Evolutionary conservation across 2,329 filamentous ascomycete genomes (phyloP).

Genomic region (Colletotrichum camelliae): DNA sequence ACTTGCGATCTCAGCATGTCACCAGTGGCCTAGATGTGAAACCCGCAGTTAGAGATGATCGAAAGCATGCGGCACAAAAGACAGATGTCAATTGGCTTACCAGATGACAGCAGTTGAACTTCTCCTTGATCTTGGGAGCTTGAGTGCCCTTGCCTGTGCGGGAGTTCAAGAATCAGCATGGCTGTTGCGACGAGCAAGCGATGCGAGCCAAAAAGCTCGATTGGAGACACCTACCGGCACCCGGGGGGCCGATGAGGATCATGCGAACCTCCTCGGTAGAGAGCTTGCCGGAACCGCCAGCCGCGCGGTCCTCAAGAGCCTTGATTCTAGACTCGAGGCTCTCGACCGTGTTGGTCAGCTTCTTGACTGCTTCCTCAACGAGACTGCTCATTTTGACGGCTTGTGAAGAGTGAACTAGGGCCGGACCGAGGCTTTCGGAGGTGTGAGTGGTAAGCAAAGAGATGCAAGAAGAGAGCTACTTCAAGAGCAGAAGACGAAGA

Average conservation of each 20-base stretch:
- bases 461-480: constrained; percentile 10
- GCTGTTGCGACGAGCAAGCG: background rate
- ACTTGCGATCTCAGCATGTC: constrained; percentile 99
- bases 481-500: background rate
- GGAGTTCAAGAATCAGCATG: background rate
- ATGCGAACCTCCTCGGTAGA: constrained; percentile 80
- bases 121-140: constrained; percentile 97
- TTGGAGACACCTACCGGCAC: constrained; percentile 75
- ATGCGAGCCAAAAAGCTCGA: background rate
- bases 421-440: constrained; percentile 23
- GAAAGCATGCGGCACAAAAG: background rate
- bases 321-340: constrained; percentile 86
- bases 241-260: constrained; percentile 96
- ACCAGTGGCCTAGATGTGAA: constrained; percentile 77
- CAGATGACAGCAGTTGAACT: constrained; percentile 95
- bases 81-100: constrained; percentile 59
- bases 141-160: constrained; percentile 95
- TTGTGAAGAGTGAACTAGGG: constrained; percentile 26
- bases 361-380: constrained; percentile 83
- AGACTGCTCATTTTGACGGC: constrained; percentile 75
- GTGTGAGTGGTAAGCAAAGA: constrained; percentile 13
- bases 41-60: constrained; percentile 18
- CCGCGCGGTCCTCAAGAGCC: constrained; percentile 79
- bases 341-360: constrained; percentile 83
- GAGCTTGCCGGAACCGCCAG: constrained; percentile 54